These are phyloP conservation scores for Ustilago xerochloae DNA, from an alignment of 1,284 basidiomycete genomes.

Conservation along the genomic window DNA sequence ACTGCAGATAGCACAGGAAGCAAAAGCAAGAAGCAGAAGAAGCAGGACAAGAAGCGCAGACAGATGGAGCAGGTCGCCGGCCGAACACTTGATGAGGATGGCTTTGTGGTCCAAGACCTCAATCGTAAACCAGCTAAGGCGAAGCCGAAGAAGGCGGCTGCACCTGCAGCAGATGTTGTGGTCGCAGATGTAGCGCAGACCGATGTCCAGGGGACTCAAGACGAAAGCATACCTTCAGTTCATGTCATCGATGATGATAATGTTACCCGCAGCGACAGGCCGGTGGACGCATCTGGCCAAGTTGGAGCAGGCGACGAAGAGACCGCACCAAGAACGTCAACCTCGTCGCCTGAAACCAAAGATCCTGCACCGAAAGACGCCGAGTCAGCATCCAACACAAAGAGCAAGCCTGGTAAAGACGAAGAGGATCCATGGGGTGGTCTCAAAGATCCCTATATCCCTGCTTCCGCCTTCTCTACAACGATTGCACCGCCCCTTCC, in stretches of 20 bases:
- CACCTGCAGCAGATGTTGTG: neutral
- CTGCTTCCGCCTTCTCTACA: constrained; percentile 30
- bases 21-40: constrained; percentile 61
- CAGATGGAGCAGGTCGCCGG: constrained; percentile 49
- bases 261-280: neutral
- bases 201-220: too few species aligned
- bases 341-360: neutral
- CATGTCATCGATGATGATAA: constrained; percentile 32
- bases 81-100: constrained; percentile 33
- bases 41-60: constrained; percentile 50
- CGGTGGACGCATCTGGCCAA: constrained; percentile 13
- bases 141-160: constrained; percentile 5
- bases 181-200: neutral
- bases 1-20: constrained; percentile 7
- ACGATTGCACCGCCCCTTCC: constrained; percentile 31
- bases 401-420: neutral
- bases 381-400: neutral
- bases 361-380: neutral
- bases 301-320: constrained; percentile 28
- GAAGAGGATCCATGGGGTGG: constrained; percentile 37
- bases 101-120: constrained; percentile 47
- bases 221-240: neutral
- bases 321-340: constrained; percentile 10
- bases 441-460: constrained; percentile 36
- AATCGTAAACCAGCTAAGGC: constrained; percentile 32